A percentile compares a stretch with the other conserved stretches of the same genome.
phyloP scores from a whole-genome alignment of 768 basidiomycete species.

The Suillus alpinus region DNA sequence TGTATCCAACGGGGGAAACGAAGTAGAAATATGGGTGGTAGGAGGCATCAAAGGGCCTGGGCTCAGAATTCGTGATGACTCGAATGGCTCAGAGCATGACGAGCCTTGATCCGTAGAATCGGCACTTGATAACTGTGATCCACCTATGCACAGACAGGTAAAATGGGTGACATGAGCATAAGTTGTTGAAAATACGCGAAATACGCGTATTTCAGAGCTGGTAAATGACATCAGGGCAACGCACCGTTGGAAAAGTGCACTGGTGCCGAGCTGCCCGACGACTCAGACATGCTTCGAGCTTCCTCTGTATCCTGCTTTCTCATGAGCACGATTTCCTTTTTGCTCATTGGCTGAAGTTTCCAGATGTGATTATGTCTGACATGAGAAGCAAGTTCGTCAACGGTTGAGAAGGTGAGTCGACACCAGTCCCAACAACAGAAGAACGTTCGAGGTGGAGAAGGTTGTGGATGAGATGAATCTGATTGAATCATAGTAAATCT shows the following conservation, averaged over 20 bases:
- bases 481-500: neutral
- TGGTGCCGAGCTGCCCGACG: neutral
- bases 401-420: slow-evolving; percentile 36
- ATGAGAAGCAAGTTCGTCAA: slow-evolving; percentile 42
- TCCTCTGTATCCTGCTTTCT: slow-evolving; percentile 36
- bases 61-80: neutral
- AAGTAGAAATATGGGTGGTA: neutral
- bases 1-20: neutral
- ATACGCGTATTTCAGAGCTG: neutral
- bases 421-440: slow-evolving; percentile 59
- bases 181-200: neutral
- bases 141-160: neutral
- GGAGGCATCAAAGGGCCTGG: neutral
- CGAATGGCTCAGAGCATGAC: neutral
- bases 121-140: neutral
- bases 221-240: neutral
- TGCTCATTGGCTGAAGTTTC: slow-evolving; percentile 40
- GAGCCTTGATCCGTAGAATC: neutral
- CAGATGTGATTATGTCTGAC: slow-evolving; percentile 47
- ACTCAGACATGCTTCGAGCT: neutral
- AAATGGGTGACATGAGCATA: neutral
- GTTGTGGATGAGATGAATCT: slow-evolving; percentile 2
- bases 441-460: slow-evolving; percentile 14
- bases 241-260: neutral
- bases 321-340: slow-evolving; percentile 42